Base-by-base conservation (phyloP, 1,284 basidiomycete genomes). In the Vanrija pseudolonga region DNA sequence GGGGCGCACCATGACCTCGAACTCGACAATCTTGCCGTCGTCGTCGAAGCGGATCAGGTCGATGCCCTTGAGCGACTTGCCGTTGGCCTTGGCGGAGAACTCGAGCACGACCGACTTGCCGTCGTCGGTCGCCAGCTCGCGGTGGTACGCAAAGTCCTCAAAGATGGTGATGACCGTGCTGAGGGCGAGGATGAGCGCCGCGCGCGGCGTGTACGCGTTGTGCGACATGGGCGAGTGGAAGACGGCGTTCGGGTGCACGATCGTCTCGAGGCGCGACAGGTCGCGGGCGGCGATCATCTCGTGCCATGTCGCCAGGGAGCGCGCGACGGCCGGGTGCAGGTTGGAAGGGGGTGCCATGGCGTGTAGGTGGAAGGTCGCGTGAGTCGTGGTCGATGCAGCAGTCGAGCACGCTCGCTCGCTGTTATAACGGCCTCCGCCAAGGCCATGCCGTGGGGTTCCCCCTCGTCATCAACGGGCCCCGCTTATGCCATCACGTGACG, bases 1-100 rank as follows among this genome's bases (percentile, higher is more conserved):
- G 3, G 58, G 58, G 6, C 58, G 48, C 11, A 60, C 55, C 58
- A 56, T 56, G 45, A 60, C 58, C 43, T 60, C 58, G 26, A 60
- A 60, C 36, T 60, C 58, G 49, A 36, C 23, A 14, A 60, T 60
- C 42, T 24, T 12, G 3, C 58, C 58, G 12, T 56, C 51, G 36
- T 49, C 46, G 46, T 52, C 45, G 20, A 60, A 60, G 32, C 32
- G 39, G 24, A 60, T 47, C 3, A 60, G 52, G 24, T 60, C 58
- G 22, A 60, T 46, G 14, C 58, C 58, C 48, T 60, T 60, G 38
- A 60, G 52, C 42, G 43, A 24, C 55, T 54, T 60, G 39, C 37
- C 58, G 17, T 45, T 24, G 15, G 56, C 55, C 15, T 2, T 26
- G 1, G 55, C 58, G 32, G 45, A 46, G 19, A 60, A 60, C 55